A percentile compares a stretch with the other conserved stretches of the same genome.
These are phyloP conservation scores for Penicillium nucicola DNA, from an alignment of 495 filamentous ascomycete species.

Conservation along the genomic window DNA sequence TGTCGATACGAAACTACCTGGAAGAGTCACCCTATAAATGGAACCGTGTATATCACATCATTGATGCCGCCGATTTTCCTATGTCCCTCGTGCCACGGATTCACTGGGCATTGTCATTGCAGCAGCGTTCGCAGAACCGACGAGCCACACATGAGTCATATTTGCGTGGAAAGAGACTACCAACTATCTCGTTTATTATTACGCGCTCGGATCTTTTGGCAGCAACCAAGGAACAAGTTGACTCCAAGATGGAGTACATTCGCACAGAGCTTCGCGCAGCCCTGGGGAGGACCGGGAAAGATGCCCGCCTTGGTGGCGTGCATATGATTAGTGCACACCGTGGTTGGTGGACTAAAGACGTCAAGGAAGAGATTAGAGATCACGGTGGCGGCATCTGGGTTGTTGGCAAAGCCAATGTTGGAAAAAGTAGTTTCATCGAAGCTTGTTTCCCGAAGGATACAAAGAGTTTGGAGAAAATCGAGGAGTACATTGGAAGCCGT, in stretches of 20 bases:
- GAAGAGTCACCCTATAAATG: conserved; percentile 77
- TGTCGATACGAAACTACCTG: conserved; percentile 77
- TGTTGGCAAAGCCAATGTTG: conserved; percentile 96
- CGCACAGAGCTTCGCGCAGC: conserved; percentile 68
- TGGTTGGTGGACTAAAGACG: conserved; percentile 80
- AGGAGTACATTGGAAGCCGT: conserved; percentile 30
- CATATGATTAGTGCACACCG: conserved; percentile 78
- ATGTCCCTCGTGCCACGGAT: conserved; percentile 78
- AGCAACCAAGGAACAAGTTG: conserved; percentile 74
- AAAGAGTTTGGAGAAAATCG: conserved; percentile 41
- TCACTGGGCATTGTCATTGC: conserved; percentile 54
- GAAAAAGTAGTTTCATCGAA: conserved; percentile 89
- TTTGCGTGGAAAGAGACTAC: conserved; percentile 55
- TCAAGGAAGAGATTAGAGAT: conserved; percentile 79
- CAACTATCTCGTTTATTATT: conserved; percentile 79
- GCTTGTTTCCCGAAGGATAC: conserved; percentile 80
- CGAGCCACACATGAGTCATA: conserved; percentile 63
- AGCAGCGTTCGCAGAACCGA: conserved; percentile 73
- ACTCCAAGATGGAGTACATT: conserved; percentile 78
- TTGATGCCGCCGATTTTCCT: conserved; percentile 97
- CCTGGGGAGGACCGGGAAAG: conserved; percentile 56
- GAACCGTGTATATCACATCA: conserved; percentile 94
- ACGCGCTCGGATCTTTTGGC: conserved; percentile 84
- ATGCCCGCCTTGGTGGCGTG: conserved; percentile 76
- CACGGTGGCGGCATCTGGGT: conserved; percentile 91